These are phyloP conservation scores for Alnus rubra DNA, from an alignment of 306 rosid genomes.

Conservation along the genomic window DNA sequence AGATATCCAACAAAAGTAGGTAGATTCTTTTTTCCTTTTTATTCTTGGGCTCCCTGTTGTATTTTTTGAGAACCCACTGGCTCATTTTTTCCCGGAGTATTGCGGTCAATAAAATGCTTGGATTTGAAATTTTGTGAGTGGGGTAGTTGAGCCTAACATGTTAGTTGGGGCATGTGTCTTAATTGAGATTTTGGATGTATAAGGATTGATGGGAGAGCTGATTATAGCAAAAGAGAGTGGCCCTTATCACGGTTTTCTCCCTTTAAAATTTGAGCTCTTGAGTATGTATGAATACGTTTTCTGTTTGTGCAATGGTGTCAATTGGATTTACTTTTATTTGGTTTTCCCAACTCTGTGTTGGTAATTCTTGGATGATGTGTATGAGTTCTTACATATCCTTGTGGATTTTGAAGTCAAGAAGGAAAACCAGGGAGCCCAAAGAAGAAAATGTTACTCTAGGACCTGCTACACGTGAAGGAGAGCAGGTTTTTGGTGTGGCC, in stretches of 20 bases:
- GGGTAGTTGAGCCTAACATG: not conserved
- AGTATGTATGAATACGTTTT: not conserved
- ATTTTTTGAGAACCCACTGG: not conserved
- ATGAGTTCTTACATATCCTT: too few species aligned
- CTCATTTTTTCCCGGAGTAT: not conserved
- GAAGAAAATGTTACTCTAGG: conserved; percentile 56
- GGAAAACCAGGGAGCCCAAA: conserved; percentile 54
- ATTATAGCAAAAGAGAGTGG: too few species aligned
- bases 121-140: not conserved
- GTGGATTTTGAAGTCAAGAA: conserved; percentile 33
- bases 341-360: not conserved
- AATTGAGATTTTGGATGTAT: too few species aligned
- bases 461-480: conserved; percentile 49
- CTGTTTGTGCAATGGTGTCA: not conserved
- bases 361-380: not conserved
- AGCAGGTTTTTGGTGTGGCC: conserved; percentile 48
- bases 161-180: too few species aligned
- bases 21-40: too few species aligned
- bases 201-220: too few species aligned
- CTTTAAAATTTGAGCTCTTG: not conserved
- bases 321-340: not conserved
- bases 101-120: not conserved
- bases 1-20: not conserved
- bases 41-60: not conserved
- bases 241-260: too few species aligned